Evolutionary conservation across 495 filamentous ascomycete species (phyloP), one percentile per base, ranked within the genome.

Genomic region (Penicillium salamii): DNA sequence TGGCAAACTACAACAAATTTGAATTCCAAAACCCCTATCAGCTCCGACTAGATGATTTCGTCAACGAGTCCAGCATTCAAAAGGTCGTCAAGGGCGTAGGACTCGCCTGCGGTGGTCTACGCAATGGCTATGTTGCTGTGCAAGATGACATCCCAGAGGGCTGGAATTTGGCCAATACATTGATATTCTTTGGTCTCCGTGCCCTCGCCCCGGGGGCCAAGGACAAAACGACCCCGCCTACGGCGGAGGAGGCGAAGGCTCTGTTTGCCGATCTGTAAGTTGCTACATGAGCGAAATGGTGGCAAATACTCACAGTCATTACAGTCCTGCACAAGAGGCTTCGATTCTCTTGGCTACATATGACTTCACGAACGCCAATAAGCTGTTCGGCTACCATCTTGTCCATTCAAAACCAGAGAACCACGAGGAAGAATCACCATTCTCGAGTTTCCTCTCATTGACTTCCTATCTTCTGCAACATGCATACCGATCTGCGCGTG

Each of bases 1-100:
- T 98, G 46, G 90, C 88, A 55, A 98, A 98, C 69, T 97, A 97
- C 78, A 97, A 97, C 78, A 98, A 97, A 68, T 98, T 97, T 58
- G 93, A 98, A 70, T 90, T 95, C 49, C 93, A 96, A 68, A 98
- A 98, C 55, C 93, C 93, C 6, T 98, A 98, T 60, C 87, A 92
- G 59, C 71, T 95, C 50, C 87, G 92, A 35, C 80, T 98, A n/a
- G 90, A 95, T 62, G 93, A 98, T 64, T 97, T 97, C 70, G 91
- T 97, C 53, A 96, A 98, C 56, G 92, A 97, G 61, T 71, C 74
- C 0, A 83, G 84, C 18, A 97, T 97, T 54, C 78, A 87, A 59
- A 90, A 87, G 52, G 88, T 97, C 37, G 79, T 91, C 45, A 74
- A 77, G 52, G 83, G 87, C 46, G 78, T 96, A 12, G 90, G 88